Conservation (phyloP, 441 rosid species). For the Arabidopsis hybrid region DNA sequence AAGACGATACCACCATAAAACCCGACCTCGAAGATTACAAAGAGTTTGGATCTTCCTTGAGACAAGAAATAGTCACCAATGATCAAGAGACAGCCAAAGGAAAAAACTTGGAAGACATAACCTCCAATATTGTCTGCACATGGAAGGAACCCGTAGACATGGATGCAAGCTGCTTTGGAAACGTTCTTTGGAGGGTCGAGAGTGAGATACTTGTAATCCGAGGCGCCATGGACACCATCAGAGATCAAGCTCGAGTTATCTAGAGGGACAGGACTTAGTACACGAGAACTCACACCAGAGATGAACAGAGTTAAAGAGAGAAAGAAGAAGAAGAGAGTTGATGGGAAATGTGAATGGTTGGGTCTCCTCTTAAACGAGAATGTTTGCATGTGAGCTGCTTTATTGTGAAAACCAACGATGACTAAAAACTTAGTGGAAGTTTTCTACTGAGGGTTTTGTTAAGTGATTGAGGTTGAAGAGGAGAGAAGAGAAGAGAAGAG, state of each 20-base stretch:
- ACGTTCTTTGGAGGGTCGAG: conserved; percentile 36
- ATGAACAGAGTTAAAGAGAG: conserved; percentile 23
- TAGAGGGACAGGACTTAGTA: conserved; percentile 26
- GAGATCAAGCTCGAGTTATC: conserved; percentile 36
- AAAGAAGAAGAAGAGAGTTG: conserved; percentile 5
- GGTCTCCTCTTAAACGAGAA: conserved; percentile 30
- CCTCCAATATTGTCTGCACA: conserved; percentile 45
- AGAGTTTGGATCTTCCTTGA: conserved; percentile 45
- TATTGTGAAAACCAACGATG: conserved; percentile 1
- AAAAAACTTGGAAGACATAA: conserved; percentile 44
- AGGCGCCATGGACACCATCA: conserved; percentile 39
- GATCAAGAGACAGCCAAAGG: conserved; percentile 45
- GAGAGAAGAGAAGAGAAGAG: not conserved
- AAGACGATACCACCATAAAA: conserved; percentile 46
- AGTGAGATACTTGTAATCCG: conserved; percentile 32
- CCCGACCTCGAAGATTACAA: conserved; percentile 44
- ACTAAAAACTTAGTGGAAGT: not conserved
- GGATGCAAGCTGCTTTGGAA: conserved; percentile 32
- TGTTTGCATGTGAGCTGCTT: conserved; percentile 37
- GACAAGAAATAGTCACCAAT: conserved; percentile 48
- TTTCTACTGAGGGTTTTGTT: conserved; percentile 16
- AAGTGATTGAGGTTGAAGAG: conserved; percentile 16
- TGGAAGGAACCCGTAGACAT: conserved; percentile 45
- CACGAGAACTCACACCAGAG: conserved; percentile 42
- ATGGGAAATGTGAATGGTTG: not conserved